phyloP scores from a whole-genome alignment of 2,329 filamentous ascomycete species.

The Penicillium sp. region DNA sequence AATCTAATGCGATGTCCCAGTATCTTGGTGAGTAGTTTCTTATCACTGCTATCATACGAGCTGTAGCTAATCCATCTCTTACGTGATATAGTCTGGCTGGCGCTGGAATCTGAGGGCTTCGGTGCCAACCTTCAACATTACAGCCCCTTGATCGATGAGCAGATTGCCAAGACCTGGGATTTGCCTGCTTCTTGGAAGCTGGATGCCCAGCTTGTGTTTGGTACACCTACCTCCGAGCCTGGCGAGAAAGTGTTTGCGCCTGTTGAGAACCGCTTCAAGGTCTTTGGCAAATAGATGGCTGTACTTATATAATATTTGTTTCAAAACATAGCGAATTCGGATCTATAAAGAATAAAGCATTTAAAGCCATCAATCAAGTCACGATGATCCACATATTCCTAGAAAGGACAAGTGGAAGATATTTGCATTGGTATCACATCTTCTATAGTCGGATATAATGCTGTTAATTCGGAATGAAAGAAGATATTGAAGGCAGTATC shows the following conservation, averaged over 20 bases:
- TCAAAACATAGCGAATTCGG: neutral
- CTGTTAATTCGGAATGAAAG: neutral
- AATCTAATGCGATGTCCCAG: slow-evolving; percentile 80
- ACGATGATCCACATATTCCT: no score
- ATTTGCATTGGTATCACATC: no score
- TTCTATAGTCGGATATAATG: neutral
- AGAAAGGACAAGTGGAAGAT: no score
- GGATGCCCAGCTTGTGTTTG: slow-evolving; percentile 83
- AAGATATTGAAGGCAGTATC: neutral
- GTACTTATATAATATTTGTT: neutral
- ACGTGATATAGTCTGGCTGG: slow-evolving; percentile 65
- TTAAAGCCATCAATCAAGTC: no score
- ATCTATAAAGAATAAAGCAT: neutral
- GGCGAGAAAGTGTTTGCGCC: slow-evolving; percentile 35
- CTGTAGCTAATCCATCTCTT: neutral
- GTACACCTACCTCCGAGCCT: slow-evolving; percentile 41
- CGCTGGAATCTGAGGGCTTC: slow-evolving; percentile 79
- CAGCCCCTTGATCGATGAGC: slow-evolving; percentile 79
- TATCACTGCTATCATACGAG: neutral
- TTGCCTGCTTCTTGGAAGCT: slow-evolving; percentile 74
- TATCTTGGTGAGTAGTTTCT: slow-evolving; percentile 54
- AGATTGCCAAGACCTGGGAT: slow-evolving; percentile 70
- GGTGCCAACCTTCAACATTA: slow-evolving; percentile 92
- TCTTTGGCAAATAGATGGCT: slow-evolving; percentile 35
- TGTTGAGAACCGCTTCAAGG: slow-evolving; percentile 39